Conservation (phyloP, 768 basidiomycete genomes). For the Mrakia gelida region DNA sequence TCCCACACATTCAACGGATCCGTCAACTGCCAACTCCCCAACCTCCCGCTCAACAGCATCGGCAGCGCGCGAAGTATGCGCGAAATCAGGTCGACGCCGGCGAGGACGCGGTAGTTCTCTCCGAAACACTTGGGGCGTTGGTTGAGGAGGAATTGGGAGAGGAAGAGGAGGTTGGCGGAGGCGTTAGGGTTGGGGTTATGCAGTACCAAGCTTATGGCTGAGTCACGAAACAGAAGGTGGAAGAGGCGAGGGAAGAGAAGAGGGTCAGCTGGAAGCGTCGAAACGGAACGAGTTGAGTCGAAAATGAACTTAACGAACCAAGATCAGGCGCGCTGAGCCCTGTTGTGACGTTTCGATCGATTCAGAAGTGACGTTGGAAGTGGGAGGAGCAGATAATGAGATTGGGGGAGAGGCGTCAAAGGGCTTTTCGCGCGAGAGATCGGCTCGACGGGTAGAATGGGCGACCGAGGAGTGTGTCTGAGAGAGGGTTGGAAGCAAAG, state of each 20-base stretch:
- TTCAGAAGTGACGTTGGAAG: not conserved
- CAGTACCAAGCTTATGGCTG: not conserved
- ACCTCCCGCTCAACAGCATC: not conserved
- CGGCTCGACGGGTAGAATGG: not conserved
- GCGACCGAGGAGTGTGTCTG: not conserved
- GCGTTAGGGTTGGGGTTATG: not conserved
- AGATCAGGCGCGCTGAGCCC: not conserved
- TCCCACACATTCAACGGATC: not conserved
- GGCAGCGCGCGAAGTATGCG: not conserved
- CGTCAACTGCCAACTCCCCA: not conserved
- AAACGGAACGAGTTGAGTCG: not conserved
- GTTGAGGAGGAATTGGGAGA: constrained; percentile 6
- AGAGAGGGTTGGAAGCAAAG: too few species aligned
- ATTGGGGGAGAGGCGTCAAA: not conserved
- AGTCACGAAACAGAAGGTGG: not conserved
- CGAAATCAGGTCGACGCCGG: not conserved
- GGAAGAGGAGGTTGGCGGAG: not conserved
- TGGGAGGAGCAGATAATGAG: not conserved
- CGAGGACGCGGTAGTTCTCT: not conserved
- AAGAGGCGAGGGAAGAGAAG: not conserved
- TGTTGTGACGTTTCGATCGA: not conserved
- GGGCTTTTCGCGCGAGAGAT: not conserved
- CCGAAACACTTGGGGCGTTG: not conserved
- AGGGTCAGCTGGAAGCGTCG: not conserved
- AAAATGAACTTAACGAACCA: not conserved